Percentiles rank a stretch among this genome's conserved stretches.
Evolutionary conservation across 768 basidiomycete species (phyloP).

Genomic region (Saitozyma podzolica): DNA sequence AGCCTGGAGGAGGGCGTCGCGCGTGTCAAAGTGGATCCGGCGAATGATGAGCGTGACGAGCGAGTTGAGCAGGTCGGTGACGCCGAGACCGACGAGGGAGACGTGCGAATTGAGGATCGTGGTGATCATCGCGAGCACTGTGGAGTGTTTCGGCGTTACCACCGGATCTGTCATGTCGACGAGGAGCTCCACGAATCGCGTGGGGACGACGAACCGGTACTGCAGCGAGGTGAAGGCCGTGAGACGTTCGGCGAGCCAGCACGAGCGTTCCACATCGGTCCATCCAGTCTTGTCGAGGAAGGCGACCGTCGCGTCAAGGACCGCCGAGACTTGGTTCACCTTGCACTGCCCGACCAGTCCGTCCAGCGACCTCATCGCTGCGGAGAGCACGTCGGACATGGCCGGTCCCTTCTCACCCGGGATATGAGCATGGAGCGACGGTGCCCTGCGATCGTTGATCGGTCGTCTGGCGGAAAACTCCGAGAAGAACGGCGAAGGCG

Average conservation of each 20-base stretch:
- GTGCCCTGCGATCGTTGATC: slow-evolving; percentile 74
- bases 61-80: slow-evolving; percentile 80
- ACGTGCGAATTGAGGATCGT: slow-evolving; percentile 71
- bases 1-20: slow-evolving; percentile 66
- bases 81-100: slow-evolving; percentile 84
- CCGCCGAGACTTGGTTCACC: slow-evolving; percentile 68
- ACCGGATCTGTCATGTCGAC: slow-evolving; percentile 56
- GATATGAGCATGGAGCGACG: slow-evolving; percentile 83
- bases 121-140: slow-evolving; percentile 75
- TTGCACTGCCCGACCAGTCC: slow-evolving; percentile 74
- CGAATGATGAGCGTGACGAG: slow-evolving; percentile 73
- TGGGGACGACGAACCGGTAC: slow-evolving; percentile 86
- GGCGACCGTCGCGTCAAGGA: slow-evolving; percentile 72
- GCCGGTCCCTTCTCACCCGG: slow-evolving; percentile 86
- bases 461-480: slow-evolving; percentile 78
- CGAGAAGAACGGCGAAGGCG: slow-evolving; percentile 69
- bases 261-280: slow-evolving; percentile 68
- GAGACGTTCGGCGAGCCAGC: slow-evolving; percentile 75
- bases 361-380: slow-evolving; percentile 70
- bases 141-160: slow-evolving; percentile 55
- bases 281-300: slow-evolving; percentile 67
- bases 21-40: slow-evolving; percentile 62
- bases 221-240: slow-evolving; percentile 91
- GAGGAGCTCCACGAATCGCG: slow-evolving; percentile 76
- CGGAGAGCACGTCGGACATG: slow-evolving; percentile 69